Evolutionary conservation across 192 early-diverging fungal species (phyloP), one percentile per base, ranked within the genome.

Genomic region (Gigaspora rosea): DNA sequence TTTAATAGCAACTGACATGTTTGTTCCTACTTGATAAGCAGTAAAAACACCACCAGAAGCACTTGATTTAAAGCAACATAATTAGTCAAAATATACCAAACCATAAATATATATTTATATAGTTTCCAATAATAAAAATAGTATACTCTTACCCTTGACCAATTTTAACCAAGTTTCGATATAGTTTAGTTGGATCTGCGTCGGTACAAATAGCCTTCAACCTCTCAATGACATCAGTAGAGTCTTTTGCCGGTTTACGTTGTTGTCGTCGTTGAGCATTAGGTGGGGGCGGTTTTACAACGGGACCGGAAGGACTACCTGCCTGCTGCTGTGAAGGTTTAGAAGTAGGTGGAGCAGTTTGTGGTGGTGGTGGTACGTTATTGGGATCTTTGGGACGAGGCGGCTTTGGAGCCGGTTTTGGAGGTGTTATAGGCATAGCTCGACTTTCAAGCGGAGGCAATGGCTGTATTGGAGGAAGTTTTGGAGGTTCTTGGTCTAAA

Each of bases 21-120:
- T 87, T 35, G 88, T 90, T 18, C 81, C 82, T 0, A 91, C 80
- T 36, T 90, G 89, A 82, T 92, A 90, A 8, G 96, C 94, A 3
- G 91, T 95, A 74, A 89, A 97, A n/a, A 98, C 96, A 35, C 93
- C 92, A 50, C 95, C 96, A 58, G 95, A 98, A 20, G 96, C 96
- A 16, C 95, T 92, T 79, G 22, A 33, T 20, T 71, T 66, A 82
- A 22, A 51, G 32, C 9, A 35, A 47, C 4, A 13, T 71, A 11
- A 81, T 70, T 27, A 56, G 16, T 79, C 4, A 15, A 71, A 71
- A n/a, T 13, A n/a, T 61, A 47, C 4, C 12, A 78, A 22, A 77
- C 13, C 3, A 47, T 48, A 50, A 32, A 63, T 35, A 81, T 52
- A 35, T 27, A 70, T 59, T 27, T 48, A 68, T 51, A 27, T 63